Evolutionary conservation across 202 grass and related monocot genomes (phyloP).

Genomic region (Setaria viridis): DNA sequence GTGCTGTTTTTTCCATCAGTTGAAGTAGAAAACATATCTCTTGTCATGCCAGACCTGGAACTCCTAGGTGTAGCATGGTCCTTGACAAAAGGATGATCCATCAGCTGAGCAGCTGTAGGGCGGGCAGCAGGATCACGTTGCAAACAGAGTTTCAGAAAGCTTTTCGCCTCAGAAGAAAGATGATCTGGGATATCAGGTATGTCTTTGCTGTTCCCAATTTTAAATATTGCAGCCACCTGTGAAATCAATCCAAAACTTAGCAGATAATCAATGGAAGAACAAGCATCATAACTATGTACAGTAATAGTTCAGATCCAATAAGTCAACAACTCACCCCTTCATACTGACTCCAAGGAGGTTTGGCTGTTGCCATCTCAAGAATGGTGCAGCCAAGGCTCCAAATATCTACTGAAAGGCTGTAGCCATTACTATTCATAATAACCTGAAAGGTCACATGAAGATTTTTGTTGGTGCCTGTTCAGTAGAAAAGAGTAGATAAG

Average conservation of each 20-base stretch:
- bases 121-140: slow-evolving; percentile 89
- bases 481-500: neutral
- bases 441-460: slow-evolving; percentile 58
- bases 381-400: slow-evolving; percentile 99
- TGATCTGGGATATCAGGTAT: slow-evolving; percentile 93
- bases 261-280: slow-evolving; percentile 27
- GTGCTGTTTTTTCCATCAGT: slow-evolving; percentile 35
- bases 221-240: slow-evolving; percentile 98
- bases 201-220: slow-evolving; percentile 98
- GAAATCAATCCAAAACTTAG: slow-evolving; percentile 43
- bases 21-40: slow-evolving; percentile 46
- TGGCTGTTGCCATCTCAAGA: slow-evolving; percentile 95
- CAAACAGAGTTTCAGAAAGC: slow-evolving; percentile 83
- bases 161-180: slow-evolving; percentile 77
- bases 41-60: slow-evolving; percentile 56
- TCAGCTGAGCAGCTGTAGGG: slow-evolving; percentile 80
- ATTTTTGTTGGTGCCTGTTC: neutral
- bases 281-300: neutral
- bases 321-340: slow-evolving; percentile 75
- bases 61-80: slow-evolving; percentile 52
- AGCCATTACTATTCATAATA: slow-evolving; percentile 96
- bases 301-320: neutral
- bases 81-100: slow-evolving; percentile 89
- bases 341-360: slow-evolving; percentile 93
- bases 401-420: slow-evolving; percentile 98